phyloP scores from a whole-genome alignment of 2,329 filamentous ascomycete genomes.

The Juglanconis sp. region DNA sequence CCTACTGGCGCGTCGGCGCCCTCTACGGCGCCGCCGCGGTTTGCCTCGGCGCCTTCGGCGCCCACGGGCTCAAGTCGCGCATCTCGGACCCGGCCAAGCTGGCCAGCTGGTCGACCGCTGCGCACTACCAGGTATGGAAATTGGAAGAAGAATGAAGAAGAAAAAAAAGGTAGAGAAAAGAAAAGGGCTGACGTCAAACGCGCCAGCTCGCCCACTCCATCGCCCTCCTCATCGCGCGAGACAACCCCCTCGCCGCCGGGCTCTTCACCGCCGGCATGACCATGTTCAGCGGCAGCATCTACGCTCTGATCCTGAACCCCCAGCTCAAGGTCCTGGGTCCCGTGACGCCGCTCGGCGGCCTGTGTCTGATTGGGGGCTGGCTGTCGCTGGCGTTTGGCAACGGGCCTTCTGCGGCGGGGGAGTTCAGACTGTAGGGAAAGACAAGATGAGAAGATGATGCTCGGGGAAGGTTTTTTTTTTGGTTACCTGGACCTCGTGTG shows the following conservation, averaged over 20 bases:
- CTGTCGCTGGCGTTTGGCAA: slow-evolving; percentile 35
- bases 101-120: slow-evolving; percentile 61
- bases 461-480: too few relatives aligned
- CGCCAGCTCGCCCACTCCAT: slow-evolving; percentile 59
- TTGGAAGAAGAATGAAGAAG: not conserved
- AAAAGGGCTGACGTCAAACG: too few relatives aligned
- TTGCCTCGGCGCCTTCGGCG: slow-evolving; percentile 63
- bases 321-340: slow-evolving; percentile 59
- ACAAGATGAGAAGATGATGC: not conserved
- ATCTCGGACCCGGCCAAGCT: slow-evolving; percentile 57
- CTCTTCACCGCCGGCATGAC: slow-evolving; percentile 65
- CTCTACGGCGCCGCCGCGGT: slow-evolving; percentile 61
- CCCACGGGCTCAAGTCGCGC: slow-evolving; percentile 61
- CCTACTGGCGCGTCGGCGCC: slow-evolving; percentile 58
- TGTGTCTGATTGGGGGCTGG: slow-evolving; percentile 66
- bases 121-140: slow-evolving; percentile 60
- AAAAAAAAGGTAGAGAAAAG: too few relatives aligned
- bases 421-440: slow-evolving; percentile 9
- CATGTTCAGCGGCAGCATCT: slow-evolving; percentile 65
- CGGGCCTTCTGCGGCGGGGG: slow-evolving; percentile 13
- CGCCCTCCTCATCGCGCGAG: slow-evolving; percentile 56
- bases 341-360: slow-evolving; percentile 61
- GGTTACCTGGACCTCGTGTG: too few relatives aligned
- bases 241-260: slow-evolving; percentile 52
- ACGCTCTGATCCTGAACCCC: slow-evolving; percentile 61